phyloP scores from a whole-genome alignment of 2,329 filamentous ascomycete genomes.

The Colletotrichum sojae region DNA sequence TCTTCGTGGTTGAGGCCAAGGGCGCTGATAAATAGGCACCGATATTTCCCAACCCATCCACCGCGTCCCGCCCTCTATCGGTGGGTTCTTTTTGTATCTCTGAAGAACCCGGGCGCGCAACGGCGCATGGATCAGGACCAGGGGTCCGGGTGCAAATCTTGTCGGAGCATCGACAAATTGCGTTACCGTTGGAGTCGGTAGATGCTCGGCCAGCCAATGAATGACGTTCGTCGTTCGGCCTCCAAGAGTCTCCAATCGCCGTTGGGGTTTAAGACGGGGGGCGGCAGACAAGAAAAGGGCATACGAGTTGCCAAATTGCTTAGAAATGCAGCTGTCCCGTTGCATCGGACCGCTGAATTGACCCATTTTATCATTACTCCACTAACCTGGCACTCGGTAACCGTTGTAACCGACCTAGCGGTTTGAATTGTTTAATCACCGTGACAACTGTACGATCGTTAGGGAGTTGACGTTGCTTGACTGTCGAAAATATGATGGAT shows the following conservation, averaged over 20 bases:
- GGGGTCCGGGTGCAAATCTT: constrained; percentile 15
- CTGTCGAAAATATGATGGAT: too few species aligned
- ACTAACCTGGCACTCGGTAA: background rate
- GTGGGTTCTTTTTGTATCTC: constrained; percentile 19
- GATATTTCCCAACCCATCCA: constrained; percentile 10
- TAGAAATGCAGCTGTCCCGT: constrained; percentile 27
- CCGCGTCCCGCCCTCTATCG: background rate
- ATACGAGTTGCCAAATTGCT: constrained; percentile 4
- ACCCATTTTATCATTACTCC: background rate
- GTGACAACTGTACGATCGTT: too few species aligned
- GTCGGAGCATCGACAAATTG: constrained; percentile 22
- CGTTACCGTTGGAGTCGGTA: constrained; percentile 25
- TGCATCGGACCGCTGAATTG: too few species aligned
- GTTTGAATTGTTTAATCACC: too few species aligned
- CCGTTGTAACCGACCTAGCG: too few species aligned
- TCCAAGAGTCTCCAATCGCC: constrained; percentile 16
- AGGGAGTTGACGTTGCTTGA: too few species aligned
- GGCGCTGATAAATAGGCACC: constrained; percentile 14
- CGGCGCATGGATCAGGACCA: constrained; percentile 5
- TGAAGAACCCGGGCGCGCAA: constrained; percentile 14
- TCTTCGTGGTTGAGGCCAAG: background rate
- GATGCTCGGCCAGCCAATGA: constrained; percentile 12
- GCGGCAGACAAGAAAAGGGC: constrained; percentile 1
- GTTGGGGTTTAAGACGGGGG: constrained; percentile 21
- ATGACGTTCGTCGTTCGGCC: background rate